Evolutionary conservation across 2,329 filamentous ascomycete genomes (phyloP), one percentile per base, ranked within the genome.

Genomic region (Mycosphaerella sp.): DNA sequence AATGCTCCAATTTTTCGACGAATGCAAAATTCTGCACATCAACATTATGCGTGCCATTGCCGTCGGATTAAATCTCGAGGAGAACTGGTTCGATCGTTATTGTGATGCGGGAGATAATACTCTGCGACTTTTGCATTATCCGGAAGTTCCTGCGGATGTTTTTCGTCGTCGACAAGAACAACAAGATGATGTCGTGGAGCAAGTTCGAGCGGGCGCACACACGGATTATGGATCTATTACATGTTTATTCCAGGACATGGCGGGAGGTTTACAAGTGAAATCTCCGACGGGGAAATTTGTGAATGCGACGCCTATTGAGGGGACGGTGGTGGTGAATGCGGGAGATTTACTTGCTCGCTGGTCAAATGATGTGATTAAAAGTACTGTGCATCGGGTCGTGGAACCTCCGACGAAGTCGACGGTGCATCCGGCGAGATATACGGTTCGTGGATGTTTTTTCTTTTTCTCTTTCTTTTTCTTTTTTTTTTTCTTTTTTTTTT

Each of bases 301-400:
- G 41, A 82, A 95, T 65, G 91, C 88, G 1, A 89, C 81, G 4
- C 90, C 90, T 0, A 91, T 95, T 55, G 77, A 82, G 34, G 84
- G 83, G 49, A 90, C 89, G 0, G 85, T 93, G 34, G 88, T 96
- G 7, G 80, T 95, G 59, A 96, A 96, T 66, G 90, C 89, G 0
- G 90, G 90, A 1, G 90, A 96, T 67, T 69, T 96, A 60, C 75
- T 96, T 45, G 85, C 88, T 1, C 78, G 89, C 48, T 64, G 60
- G 91, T 89, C 86, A 59, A 95, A 95, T 66, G 89, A 95, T 66
- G 86, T 81, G 3, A 95, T 96, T 72, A 90, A 87, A 73, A 92
- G 86, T 66, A 96, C 91, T 2, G 81, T 89, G 55, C 91, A 96
- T 70, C 83, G 90, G 7, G 91, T 95, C 0, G 87, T 95, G 3